Conservation (phyloP, 352 stramenopile species). For the Blastocystis hominis region DNA sequence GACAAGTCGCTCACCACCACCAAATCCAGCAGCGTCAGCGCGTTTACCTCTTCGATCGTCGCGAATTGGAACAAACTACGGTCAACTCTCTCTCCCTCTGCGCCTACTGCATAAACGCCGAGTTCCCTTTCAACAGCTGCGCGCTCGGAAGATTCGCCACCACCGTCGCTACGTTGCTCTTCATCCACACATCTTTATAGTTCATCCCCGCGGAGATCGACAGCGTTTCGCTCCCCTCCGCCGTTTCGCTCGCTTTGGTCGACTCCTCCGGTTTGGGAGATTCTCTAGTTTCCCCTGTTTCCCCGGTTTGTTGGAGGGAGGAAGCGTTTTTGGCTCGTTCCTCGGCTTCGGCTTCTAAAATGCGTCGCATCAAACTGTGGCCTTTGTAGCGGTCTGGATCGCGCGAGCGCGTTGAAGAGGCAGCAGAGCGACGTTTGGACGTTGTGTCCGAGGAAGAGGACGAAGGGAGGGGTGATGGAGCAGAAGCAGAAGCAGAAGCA, state of each 20-base stretch:
- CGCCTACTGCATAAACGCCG: not conserved
- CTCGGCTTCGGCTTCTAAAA: not conserved
- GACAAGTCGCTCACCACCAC: conserved; percentile 11
- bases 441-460: no score
- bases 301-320: not conserved
- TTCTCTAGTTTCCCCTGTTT: no score
- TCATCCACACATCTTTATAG: conserved; percentile 10
- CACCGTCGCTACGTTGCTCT: not conserved
- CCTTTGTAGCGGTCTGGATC: conserved; percentile 5
- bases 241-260: no score
- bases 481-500: no score
- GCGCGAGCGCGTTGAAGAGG: no score
- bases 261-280: not conserved
- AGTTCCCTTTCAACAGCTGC: conserved; percentile 7
- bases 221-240: no score
- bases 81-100: no score
- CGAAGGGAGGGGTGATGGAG: no score
- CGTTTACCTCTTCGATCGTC: not conserved
- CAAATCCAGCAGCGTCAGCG: not conserved
- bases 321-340: not conserved
- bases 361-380: not conserved
- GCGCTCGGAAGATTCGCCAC: not conserved
- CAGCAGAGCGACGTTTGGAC: no score
- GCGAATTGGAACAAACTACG: conserved; percentile 20
- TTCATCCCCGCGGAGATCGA: not conserved